Evolutionary conservation across 2,329 filamentous ascomycete genomes (phyloP).

Genomic region (Fusarium tricinctum): DNA sequence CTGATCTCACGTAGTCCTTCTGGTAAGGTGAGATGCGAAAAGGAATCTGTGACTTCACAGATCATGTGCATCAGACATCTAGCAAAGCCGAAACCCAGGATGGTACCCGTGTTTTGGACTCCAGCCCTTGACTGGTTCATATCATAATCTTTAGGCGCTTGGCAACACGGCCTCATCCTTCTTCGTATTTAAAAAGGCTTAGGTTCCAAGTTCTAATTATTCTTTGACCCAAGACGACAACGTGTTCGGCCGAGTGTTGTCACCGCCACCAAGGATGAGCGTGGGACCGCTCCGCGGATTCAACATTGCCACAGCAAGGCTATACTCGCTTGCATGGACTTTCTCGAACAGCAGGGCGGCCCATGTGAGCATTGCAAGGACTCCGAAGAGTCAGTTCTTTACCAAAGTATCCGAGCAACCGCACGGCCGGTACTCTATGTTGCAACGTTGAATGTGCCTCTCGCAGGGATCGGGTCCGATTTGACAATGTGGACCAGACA

Average conservation of each 20-base stretch:
- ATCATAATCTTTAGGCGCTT: background rate
- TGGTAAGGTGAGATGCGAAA: too few species aligned
- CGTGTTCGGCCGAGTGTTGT: too few species aligned
- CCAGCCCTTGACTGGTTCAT: background rate
- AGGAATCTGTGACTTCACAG: background rate
- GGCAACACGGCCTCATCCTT: slow-evolving; percentile 6
- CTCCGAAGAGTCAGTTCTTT: background rate
- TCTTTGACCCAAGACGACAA: slow-evolving; percentile 13
- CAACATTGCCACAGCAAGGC: slow-evolving; percentile 9
- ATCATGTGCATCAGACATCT: background rate
- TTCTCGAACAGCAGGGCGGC: background rate
- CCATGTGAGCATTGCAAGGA: too few species aligned
- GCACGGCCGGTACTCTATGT: background rate
- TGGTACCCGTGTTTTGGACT: background rate
- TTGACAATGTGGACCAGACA: background rate
- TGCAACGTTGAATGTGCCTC: background rate
- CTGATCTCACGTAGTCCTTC: too few species aligned
- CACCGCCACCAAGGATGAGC: too few species aligned
- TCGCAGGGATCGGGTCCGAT: background rate
- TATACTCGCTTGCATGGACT: background rate
- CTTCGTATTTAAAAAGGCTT: slow-evolving; percentile 4
- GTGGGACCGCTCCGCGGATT: background rate
- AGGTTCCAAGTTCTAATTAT: background rate
- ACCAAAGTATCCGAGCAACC: background rate
- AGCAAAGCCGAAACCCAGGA: background rate